Evolutionary conservation across 1,284 basidiomycete genomes (phyloP), one percentile per base, ranked within the genome.

Genomic region (Ustilago sp.): DNA sequence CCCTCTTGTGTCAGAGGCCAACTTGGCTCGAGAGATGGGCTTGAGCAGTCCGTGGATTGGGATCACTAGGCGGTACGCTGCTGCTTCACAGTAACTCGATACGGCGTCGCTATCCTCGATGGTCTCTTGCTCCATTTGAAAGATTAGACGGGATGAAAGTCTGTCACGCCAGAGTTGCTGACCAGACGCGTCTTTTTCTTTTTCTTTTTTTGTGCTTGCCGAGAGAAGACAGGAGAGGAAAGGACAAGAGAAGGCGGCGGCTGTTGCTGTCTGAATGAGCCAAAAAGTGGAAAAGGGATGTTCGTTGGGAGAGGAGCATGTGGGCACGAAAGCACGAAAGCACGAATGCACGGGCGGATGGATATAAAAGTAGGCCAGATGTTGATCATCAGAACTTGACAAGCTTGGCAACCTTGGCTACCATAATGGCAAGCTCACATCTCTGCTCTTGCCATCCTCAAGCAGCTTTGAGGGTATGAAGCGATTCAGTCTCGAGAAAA

Each of bases 321-420:
- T 50, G 48, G 31, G 31, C 31, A 50, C 8, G 1, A 32, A 31
- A 1, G 31, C 13, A 28, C 32, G 19, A 9, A 48, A 1, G 31
- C 13, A 28, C 32, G 19, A 9, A 48, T 39, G 38, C 38, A 39
- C 3, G 38, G 38, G 15, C 2, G 39, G 13, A 31, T 32, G 48
- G 48, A 50, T 50, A 5, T 4, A 50, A 11, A 66, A 66, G 52
- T 57, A 52, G 59, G 51, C 47, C 38, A 31, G 4, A 31, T 45
- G 36, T 38, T 13, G 36, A 9, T 38, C 36, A 38, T 38, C 36
- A 38, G 36, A 38, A 3, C 23, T 28, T 3, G 23, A 28, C 23
- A 28, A 28, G 3, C 23, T 28, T 28, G 23, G 2, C 3, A 28
- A 28, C 2, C 23, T 28, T 28, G 23, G 23, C 23, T 28, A 28